Percentiles rank a stretch among this genome's conserved stretches.
phyloP scores from a whole-genome alignment of 2,329 filamentous ascomycete species.

The Penicillium sp. region DNA sequence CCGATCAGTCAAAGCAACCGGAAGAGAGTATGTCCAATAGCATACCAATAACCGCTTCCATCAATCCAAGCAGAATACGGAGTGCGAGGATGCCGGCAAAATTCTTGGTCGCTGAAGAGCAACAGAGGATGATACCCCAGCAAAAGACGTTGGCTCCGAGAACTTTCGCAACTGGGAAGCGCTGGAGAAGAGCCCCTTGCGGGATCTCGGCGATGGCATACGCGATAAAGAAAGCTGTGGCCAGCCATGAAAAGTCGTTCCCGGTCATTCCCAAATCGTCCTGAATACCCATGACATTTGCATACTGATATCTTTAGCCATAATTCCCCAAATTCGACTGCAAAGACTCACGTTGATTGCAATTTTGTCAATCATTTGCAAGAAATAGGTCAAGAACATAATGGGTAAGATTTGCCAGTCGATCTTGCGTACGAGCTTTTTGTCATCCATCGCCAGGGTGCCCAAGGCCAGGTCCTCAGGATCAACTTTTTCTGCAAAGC shows the following conservation, averaged over 20 bases:
- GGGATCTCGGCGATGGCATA: conserved; percentile 60
- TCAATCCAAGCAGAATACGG: conserved; percentile 58
- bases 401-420: conserved; percentile 60
- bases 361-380: conserved; percentile 65
- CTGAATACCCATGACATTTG: conserved; percentile 63
- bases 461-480: conserved; percentile 29
- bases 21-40: background rate
- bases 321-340: too few relatives aligned
- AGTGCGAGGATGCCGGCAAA: conserved; percentile 53
- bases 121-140: conserved; percentile 52
- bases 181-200: conserved; percentile 62
- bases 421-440: conserved; percentile 53
- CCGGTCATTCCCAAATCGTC: conserved; percentile 55
- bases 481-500: conserved; percentile 39
- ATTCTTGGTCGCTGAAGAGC: conserved; percentile 49
- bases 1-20: background rate
- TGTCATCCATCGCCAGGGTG: conserved; percentile 39
- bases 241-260: conserved; percentile 62
- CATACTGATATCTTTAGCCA: conserved; percentile 48
- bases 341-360: conserved; percentile 53
- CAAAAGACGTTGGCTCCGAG: conserved; percentile 58
- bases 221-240: conserved; percentile 63
- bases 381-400: conserved; percentile 61
- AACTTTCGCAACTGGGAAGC: conserved; percentile 60
- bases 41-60: conserved; percentile 40